A percentile compares a stretch with the other conserved stretches of the same genome.
Evolutionary conservation across 2,329 filamentous ascomycete species (phyloP).

Genomic region (Malbranchea zuffiana): DNA sequence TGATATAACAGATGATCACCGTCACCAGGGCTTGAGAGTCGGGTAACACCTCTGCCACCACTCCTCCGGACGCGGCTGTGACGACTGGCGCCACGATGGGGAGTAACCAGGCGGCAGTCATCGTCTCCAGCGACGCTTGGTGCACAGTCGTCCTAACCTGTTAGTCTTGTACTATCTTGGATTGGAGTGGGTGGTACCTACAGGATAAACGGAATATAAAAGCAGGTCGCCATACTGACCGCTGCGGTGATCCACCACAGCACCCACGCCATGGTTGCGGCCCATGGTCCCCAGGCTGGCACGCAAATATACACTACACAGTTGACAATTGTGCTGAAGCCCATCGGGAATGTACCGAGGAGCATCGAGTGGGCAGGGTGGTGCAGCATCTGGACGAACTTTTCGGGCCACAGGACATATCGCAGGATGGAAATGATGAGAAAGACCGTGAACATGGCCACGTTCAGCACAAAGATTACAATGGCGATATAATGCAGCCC

Average conservation of each 20-base stretch:
- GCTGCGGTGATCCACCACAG: slow-evolving; percentile 42
- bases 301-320: slow-evolving; percentile 49
- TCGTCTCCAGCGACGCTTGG: slow-evolving; percentile 37
- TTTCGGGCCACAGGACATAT: slow-evolving; percentile 51
- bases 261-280: slow-evolving; percentile 37
- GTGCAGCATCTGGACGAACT: slow-evolving; percentile 53
- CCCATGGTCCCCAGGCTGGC: slow-evolving; percentile 46
- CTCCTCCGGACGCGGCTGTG: slow-evolving; percentile 52
- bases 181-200: slow-evolving; percentile 22
- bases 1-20: slow-evolving; percentile 53
- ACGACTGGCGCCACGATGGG: slow-evolving; percentile 59
- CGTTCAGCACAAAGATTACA: slow-evolving; percentile 51
- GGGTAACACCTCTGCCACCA: slow-evolving; percentile 51
- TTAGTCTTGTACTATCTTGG: neutral
- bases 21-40: slow-evolving; percentile 48
- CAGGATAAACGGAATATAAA: slow-evolving; percentile 47
- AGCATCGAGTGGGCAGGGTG: slow-evolving; percentile 56
- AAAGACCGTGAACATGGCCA: slow-evolving; percentile 47
- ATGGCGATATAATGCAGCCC: slow-evolving; percentile 52
- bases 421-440: slow-evolving; percentile 45
- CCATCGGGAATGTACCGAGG: slow-evolving; percentile 55
- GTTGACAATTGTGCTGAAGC: slow-evolving; percentile 53
- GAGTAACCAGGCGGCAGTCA: slow-evolving; percentile 55
- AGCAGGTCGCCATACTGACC: slow-evolving; percentile 32
- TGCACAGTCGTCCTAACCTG: slow-evolving; percentile 12